These are phyloP conservation scores for Sporothrix brunneoviolacea DNA, from an alignment of 2,329 filamentous ascomycete species.

Conservation along the genomic window DNA sequence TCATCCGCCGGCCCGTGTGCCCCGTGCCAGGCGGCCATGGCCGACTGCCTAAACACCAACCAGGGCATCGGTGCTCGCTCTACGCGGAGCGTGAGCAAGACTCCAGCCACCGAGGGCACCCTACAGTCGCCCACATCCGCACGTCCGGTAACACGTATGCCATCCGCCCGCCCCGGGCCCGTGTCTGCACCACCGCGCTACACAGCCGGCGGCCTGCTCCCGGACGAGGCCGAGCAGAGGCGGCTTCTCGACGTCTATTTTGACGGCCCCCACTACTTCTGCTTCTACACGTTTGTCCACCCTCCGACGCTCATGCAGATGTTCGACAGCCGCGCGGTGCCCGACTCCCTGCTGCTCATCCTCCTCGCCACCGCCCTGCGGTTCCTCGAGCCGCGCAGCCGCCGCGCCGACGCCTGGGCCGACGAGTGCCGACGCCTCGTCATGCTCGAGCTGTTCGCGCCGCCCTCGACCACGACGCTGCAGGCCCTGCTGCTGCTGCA, in stretches of 20 bases:
- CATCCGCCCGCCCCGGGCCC: too few relatives aligned
- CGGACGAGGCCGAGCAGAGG: not conserved
- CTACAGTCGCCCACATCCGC: not conserved
- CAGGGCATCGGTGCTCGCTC: not conserved
- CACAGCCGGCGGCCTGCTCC: not conserved
- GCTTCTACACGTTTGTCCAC: constrained; percentile 9
- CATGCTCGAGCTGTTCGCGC: constrained; percentile 7
- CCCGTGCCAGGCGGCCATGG: not conserved
- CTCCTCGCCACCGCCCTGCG: constrained; percentile 1
- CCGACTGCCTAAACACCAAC: constrained; percentile 2
- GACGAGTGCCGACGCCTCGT: constrained; percentile 8
- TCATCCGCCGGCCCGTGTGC: not conserved
- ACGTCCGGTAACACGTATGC: too few relatives aligned
- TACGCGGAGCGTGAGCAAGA: not conserved
- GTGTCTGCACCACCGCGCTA: not conserved
- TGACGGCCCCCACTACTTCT: constrained; percentile 10
- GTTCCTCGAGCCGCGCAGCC: constrained; percentile 4
- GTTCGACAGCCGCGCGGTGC: constrained; percentile 4
- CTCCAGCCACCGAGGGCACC: not conserved
- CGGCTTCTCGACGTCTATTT: constrained; percentile 6
- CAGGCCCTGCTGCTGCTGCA: constrained; percentile 7
- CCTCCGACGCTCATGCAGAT: constrained; percentile 9
- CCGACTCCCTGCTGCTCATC: constrained; percentile 3
- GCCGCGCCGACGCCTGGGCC: constrained; percentile 2
- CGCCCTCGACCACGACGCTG: constrained; percentile 7